Conservation (phyloP, 768 basidiomycete species). For the Infundibulicybe gibba region DNA sequence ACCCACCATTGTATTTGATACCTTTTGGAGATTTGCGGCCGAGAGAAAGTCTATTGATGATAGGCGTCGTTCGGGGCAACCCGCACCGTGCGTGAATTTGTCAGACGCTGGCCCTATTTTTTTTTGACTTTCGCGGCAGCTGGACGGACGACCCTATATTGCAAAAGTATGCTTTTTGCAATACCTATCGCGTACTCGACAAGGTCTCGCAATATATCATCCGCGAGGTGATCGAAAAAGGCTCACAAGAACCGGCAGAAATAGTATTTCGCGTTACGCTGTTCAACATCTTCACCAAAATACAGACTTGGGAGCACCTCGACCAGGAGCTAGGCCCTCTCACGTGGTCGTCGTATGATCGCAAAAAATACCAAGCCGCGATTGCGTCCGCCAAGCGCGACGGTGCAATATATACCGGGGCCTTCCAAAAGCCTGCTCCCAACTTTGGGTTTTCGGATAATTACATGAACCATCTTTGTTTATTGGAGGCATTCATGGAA, state of each 20-base stretch:
- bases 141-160: slow-evolving; percentile 71
- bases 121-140: slow-evolving; percentile 22
- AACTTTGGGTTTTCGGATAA: slow-evolving; percentile 41
- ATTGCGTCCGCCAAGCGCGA: slow-evolving; percentile 35
- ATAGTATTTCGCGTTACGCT: slow-evolving; percentile 67
- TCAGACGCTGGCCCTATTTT: slow-evolving; percentile 1
- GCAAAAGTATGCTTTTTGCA: slow-evolving; percentile 58
- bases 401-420: slow-evolving; percentile 58
- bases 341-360: slow-evolving; percentile 58
- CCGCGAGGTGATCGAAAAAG: slow-evolving; percentile 64
- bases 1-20: slow-evolving; percentile 54
- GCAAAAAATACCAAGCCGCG: slow-evolving; percentile 47
- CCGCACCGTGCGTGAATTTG: slow-evolving; percentile 44
- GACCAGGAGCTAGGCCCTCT: slow-evolving; percentile 47
- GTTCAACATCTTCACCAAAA: slow-evolving; percentile 69
- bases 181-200: slow-evolving; percentile 73
- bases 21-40: slow-evolving; percentile 55
- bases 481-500: slow-evolving; percentile 60
- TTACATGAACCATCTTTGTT: slow-evolving; percentile 59
- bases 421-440: slow-evolving; percentile 73
- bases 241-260: slow-evolving; percentile 56
- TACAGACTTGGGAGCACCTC: slow-evolving; percentile 69
- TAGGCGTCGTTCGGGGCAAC: slow-evolving; percentile 42
- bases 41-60: slow-evolving; percentile 59
- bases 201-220: slow-evolving; percentile 68